Conservation (phyloP, 2,329 filamentous ascomycete genomes). For the Talaromyces sp. region DNA sequence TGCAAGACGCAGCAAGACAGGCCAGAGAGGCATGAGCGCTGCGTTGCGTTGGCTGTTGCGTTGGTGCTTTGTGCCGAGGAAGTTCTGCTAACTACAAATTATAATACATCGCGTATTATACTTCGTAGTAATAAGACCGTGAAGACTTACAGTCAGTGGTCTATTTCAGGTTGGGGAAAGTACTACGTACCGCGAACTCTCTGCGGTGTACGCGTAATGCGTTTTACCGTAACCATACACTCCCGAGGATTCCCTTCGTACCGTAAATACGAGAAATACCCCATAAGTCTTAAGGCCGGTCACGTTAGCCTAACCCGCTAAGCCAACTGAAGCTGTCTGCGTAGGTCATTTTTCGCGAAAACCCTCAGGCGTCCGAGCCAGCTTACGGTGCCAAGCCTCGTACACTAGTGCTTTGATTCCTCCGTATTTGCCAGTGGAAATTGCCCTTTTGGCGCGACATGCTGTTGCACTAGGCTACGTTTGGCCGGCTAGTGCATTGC, state of each 20-base stretch:
- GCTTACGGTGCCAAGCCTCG: not conserved
- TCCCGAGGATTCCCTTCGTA: not conserved
- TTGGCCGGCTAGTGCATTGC: not conserved
- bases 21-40: not conserved
- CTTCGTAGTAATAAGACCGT: not conserved
- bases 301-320: not conserved
- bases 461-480: not conserved
- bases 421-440: conserved; percentile 3
- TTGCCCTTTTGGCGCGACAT: conserved; percentile 7
- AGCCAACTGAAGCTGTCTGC: not conserved
- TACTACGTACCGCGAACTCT: too few relatives aligned
- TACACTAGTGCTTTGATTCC: not conserved
- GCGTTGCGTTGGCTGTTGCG: not conserved
- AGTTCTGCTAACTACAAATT: not conserved
- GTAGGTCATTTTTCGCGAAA: not conserved
- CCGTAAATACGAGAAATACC: too few relatives aligned
- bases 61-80: not conserved
- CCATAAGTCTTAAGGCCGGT: not conserved
- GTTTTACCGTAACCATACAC: not conserved
- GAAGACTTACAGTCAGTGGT: not conserved
- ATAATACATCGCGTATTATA: not conserved
- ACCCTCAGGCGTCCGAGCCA: not conserved
- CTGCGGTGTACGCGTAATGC: not conserved
- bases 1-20: not conserved
- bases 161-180: not conserved